A percentile compares a stretch with the other conserved stretches of the same genome.
Evolutionary conservation across 768 basidiomycete genomes (phyloP).

Genomic region (Suillus luteus): DNA sequence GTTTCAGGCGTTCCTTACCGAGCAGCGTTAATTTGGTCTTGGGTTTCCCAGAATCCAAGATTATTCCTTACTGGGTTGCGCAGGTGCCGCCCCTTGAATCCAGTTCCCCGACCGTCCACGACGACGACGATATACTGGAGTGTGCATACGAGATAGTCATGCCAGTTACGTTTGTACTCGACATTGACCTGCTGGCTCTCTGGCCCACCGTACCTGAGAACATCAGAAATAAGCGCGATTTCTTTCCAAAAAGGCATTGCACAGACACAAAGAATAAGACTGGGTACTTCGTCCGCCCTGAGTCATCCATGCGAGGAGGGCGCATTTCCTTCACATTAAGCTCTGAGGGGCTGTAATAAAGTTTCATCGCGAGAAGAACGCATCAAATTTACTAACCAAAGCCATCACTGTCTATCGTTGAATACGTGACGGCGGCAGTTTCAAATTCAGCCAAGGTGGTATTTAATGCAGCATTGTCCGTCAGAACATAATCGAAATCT

Average conservation of each 20-base stretch:
- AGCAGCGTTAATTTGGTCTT: slow-evolving; percentile 89
- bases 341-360: slow-evolving; percentile 47
- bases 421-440: slow-evolving; percentile 65
- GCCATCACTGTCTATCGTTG: slow-evolving; percentile 78
- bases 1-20: slow-evolving; percentile 48
- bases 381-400: slow-evolving; percentile 52
- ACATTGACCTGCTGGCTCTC: slow-evolving; percentile 76
- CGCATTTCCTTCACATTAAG: slow-evolving; percentile 90
- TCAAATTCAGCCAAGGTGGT: slow-evolving; percentile 69
- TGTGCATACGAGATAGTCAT: slow-evolving; percentile 80
- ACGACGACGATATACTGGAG: slow-evolving; percentile 83
- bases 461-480: slow-evolving; percentile 68
- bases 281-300: slow-evolving; percentile 94
- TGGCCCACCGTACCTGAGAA: slow-evolving; percentile 84
- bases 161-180: slow-evolving; percentile 76
- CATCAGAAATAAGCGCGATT: background rate
- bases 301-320: slow-evolving; percentile 90
- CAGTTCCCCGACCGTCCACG: slow-evolving; percentile 94
- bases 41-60: slow-evolving; percentile 86
- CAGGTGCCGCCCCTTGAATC: slow-evolving; percentile 81
- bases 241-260: slow-evolving; percentile 3
- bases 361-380: slow-evolving; percentile 20
- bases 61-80: slow-evolving; percentile 88
- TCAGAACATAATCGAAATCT: slow-evolving; percentile 70
- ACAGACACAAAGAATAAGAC: slow-evolving; percentile 84